These are phyloP conservation scores for Fusarium stilboides DNA, from an alignment of 2,329 filamentous ascomycete species.

Conservation along the genomic window DNA sequence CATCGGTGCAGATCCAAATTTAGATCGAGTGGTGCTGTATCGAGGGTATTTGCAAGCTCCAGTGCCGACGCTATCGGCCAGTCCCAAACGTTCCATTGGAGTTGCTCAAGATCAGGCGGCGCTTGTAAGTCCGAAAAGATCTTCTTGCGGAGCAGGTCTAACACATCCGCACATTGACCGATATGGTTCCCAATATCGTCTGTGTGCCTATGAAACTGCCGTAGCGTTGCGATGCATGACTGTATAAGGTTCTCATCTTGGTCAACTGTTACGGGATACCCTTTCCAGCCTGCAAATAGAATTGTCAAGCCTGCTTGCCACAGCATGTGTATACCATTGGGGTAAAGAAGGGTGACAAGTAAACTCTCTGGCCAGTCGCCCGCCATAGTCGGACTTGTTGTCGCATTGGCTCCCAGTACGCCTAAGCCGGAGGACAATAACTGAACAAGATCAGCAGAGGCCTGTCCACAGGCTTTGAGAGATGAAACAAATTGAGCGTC, in stretches of 20 bases:
- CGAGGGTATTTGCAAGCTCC: constrained; percentile 46
- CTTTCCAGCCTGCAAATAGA: constrained; percentile 46
- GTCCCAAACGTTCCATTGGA: constrained; percentile 50
- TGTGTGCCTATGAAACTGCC: constrained; percentile 16
- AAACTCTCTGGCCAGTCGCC: constrained; percentile 1
- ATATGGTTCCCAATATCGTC: constrained; percentile 34
- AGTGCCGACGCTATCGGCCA: constrained; percentile 49
- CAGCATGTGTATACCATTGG: constrained; percentile 48
- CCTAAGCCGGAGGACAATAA: constrained; percentile 5
- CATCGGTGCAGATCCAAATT: constrained; percentile 8
- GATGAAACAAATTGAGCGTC: constrained; percentile 42
- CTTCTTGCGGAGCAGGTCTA: constrained; percentile 40
- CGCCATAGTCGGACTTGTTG: neutral
- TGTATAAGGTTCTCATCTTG: constrained; percentile 30
- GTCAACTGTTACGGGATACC: constrained; percentile 20
- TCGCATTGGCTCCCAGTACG: neutral
- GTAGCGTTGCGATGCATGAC: constrained; percentile 33
- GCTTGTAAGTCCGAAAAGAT: constrained; percentile 33
- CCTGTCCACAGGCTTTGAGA: constrained; percentile 31
- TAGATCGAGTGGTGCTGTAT: constrained; percentile 45
- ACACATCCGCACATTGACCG: constrained; percentile 41
- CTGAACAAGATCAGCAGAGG: constrained; percentile 20
- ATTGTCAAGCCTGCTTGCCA: constrained; percentile 48
- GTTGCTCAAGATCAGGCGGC: constrained; percentile 28
- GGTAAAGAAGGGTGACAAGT: constrained; percentile 38